These are phyloP conservation scores for Saccharomycopsis hybrid DNA, from an alignment of 1,139 yeast species.

Conservation along the genomic window DNA sequence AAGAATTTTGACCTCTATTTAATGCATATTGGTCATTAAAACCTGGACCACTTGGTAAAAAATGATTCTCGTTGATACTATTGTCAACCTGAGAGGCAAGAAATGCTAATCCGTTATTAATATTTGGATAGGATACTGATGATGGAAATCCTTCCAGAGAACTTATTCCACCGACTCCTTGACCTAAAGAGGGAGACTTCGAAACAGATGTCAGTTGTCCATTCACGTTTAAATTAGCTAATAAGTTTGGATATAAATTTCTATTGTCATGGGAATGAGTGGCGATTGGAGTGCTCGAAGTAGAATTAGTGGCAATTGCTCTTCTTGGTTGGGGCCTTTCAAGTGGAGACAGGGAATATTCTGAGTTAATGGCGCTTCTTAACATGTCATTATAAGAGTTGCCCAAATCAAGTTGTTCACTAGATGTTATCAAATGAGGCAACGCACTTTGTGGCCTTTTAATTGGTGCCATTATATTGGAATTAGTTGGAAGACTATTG, in stretches of 20 bases:
- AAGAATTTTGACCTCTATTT: not conserved
- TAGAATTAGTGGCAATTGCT: slow-evolving; percentile 1
- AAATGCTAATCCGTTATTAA: not conserved
- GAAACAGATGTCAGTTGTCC: not conserved
- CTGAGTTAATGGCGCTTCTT: slow-evolving; percentile 6
- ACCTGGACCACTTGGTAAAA: not conserved
- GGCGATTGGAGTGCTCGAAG: not conserved
- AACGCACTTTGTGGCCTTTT: slow-evolving; percentile 22
- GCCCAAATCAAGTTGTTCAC: slow-evolving; percentile 7
- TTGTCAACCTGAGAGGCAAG: not conserved
- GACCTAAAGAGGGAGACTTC: not conserved
- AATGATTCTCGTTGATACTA: not conserved
- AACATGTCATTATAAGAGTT: slow-evolving; percentile 11
- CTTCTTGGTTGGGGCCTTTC: slow-evolving; percentile 17
- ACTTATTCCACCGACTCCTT: not conserved
- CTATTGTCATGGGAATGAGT: not conserved
- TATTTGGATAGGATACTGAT: not conserved
- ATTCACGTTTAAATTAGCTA: too few relatives aligned
- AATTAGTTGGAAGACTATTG: not conserved
- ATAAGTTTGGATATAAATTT: not conserved
- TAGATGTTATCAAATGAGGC: slow-evolving; percentile 19
- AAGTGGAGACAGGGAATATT: slow-evolving; percentile 7
- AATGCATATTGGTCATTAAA: not conserved
- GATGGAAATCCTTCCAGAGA: not conserved
- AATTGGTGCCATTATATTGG: slow-evolving; percentile 17